Evolutionary conservation across 257 asterid species (phyloP), one percentile per base, ranked within the genome.

Genomic region (Eucommia ulmoides): DNA sequence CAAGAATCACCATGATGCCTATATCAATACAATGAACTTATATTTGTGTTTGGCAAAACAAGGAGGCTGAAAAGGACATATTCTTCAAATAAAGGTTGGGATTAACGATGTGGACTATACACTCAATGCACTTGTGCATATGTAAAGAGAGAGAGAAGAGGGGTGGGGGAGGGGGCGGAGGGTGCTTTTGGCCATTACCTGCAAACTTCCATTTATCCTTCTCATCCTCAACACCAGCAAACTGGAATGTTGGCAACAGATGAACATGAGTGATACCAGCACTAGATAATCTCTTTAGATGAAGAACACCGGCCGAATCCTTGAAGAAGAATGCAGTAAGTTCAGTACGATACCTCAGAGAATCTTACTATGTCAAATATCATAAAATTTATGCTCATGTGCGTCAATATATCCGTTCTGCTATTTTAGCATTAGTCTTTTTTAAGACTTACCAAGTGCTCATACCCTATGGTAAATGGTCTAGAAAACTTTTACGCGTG

Each of bases 221-320:
- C 64, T 80, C 74, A 53, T 89, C 97, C 52, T 85, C 82, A 60
- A 84, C 96, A 23, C 83, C 94, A 60, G 79, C 94, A 76, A 85
- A 89, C 23, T 89, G 97, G 67, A 66, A 89, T 61, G 94, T 82
- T 22, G 97, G 96, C 59, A 89, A 77, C 57, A 89, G 76, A 75
- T 85, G 97, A 53, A 89, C 63, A 51, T 89, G 96, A 24, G 96
- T 78, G 59, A 89, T 54, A 49, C 97, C 97, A 33, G 96, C 91
- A 60, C 25, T 8, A n/a, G 94, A 80, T 70, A 89, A 66, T 72
- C 63, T 82, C 71, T 75, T 76, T 33, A 89, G 77, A 53, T 89
- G 97, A 59, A 46, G 77, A 71, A 84, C 71, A 60, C 96, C 97
- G 57, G 82, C 93, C 22, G 97, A 80, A 62, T 76, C 85, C 97